Conservation (phyloP, 2,329 filamentous ascomycete genomes). For the Coniosporium tulheliwenetii region DNA sequence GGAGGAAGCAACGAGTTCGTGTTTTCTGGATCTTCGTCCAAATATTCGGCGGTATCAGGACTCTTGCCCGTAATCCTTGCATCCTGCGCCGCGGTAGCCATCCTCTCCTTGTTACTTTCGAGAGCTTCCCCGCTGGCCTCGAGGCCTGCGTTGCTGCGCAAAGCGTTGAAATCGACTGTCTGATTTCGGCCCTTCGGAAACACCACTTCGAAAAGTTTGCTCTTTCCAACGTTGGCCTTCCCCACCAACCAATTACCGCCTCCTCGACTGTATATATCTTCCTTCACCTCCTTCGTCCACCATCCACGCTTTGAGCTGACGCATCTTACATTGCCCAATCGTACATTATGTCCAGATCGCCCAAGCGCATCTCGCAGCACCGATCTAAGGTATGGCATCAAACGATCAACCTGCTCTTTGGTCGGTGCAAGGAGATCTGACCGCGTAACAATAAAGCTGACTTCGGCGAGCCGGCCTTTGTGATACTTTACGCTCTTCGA, state of each 20-base stretch:
- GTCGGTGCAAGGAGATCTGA: conserved; percentile 72
- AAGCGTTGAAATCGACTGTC: conserved; percentile 8
- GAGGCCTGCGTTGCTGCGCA: neutral
- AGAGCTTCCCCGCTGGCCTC: neutral
- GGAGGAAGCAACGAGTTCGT: conserved; percentile 52
- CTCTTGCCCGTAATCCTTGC: too few relatives aligned
- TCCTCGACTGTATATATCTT: conserved; percentile 69
- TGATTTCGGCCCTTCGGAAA: conserved; percentile 54
- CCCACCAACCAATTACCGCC: conserved; percentile 92
- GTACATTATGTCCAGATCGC: conserved; percentile 47
- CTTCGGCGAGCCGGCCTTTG: conserved; percentile 52
- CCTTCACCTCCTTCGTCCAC: conserved; percentile 80
- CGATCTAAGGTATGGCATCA: conserved; percentile 74
- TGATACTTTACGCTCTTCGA: conserved; percentile 51
- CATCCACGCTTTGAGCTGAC: conserved; percentile 76
- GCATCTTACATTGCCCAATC: conserved; percentile 74
- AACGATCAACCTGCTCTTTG: conserved; percentile 65
- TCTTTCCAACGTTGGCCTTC: conserved; percentile 98
- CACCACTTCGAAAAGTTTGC: conserved; percentile 71
- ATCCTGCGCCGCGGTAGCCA: neutral
- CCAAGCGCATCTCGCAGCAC: conserved; percentile 67
- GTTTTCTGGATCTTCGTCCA: conserved; percentile 11
- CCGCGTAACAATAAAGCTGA: conserved; percentile 84
- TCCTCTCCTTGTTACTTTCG: neutral
- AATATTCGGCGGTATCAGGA: conserved; percentile 4